Percentiles rank a stretch among this genome's conserved stretches.
Conservation (phyloP, 2,329 filamentous ascomycete species). For the Clarireedia monteithiana region DNA sequence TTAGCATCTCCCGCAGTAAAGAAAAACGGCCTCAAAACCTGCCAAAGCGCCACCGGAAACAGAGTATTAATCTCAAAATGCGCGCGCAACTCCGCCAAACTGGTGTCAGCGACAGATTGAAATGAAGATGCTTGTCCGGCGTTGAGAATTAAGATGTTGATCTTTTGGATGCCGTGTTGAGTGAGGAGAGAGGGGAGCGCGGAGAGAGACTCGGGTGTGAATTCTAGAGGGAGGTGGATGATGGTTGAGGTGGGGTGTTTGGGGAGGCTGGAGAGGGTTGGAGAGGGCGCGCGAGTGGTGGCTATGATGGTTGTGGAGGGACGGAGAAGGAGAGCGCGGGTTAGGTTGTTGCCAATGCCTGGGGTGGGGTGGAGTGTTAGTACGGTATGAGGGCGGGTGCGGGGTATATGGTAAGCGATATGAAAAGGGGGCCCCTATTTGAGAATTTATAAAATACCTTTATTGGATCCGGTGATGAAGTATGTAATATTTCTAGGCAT, state of each 20-base stretch:
- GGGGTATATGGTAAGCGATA: constrained; percentile 3
- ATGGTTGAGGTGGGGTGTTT: constrained; percentile 29
- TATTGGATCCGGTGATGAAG: constrained; percentile 26
- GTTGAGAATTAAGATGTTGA: constrained; percentile 46
- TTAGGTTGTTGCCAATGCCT: constrained; percentile 30
- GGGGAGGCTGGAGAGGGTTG: constrained; percentile 11
- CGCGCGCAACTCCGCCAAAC: constrained; percentile 30
- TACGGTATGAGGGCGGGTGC: neutral
- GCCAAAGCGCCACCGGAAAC: constrained; percentile 37
- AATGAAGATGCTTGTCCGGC: constrained; percentile 35
- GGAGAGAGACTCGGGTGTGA: constrained; percentile 19
- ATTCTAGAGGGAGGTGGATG: constrained; percentile 19
- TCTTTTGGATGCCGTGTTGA: constrained; percentile 29
- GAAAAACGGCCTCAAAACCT: constrained; percentile 16
- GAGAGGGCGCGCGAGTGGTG: constrained; percentile 30
- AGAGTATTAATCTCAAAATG: constrained; percentile 38
- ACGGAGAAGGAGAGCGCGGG: constrained; percentile 29
- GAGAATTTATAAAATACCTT: constrained; percentile 11
- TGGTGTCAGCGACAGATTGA: constrained; percentile 25
- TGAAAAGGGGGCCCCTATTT: neutral
- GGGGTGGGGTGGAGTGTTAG: neutral
- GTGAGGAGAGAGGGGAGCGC: neutral
- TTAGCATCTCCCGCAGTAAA: too few species aligned
- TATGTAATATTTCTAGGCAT: constrained; percentile 12
- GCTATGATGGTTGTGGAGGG: constrained; percentile 35